A percentile compares a stretch with the other conserved stretches of the same genome.
Evolutionary conservation across 805 yeast genomes (phyloP).

Genomic region (Scheffersomyces ergatensis): DNA sequence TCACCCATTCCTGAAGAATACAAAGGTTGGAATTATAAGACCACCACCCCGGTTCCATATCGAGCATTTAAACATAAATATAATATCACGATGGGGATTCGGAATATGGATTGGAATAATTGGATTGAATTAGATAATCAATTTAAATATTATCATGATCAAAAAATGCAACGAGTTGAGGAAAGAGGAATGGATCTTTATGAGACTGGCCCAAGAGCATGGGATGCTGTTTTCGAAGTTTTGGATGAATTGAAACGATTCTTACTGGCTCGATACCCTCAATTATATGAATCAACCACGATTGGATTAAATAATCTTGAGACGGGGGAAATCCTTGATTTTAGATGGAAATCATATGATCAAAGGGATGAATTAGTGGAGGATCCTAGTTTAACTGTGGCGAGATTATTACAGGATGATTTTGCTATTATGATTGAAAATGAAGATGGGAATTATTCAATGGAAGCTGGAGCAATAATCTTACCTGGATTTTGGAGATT

Average conservation of each 20-base stretch:
- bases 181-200: constrained; percentile 46
- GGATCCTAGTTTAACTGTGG: constrained; percentile 61
- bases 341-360: constrained; percentile 28
- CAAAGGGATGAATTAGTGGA: constrained; percentile 17
- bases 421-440: constrained; percentile 65
- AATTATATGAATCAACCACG: constrained; percentile 43
- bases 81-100: constrained; percentile 66
- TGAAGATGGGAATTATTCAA: constrained; percentile 52
- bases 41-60: constrained; percentile 58
- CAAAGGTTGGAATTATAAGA: constrained; percentile 46
- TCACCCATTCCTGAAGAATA: constrained; percentile 51
- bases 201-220: constrained; percentile 51
- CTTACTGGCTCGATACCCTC: constrained; percentile 59
- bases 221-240: constrained; percentile 54
- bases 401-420: constrained; percentile 63
- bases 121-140: constrained; percentile 73
- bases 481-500: constrained; percentile 73
- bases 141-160: constrained; percentile 54
- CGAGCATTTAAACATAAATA: constrained; percentile 67
- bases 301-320: constrained; percentile 49
- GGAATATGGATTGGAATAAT: constrained; percentile 56
- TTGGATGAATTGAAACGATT: constrained; percentile 51
- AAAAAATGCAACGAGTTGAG: constrained; percentile 48
- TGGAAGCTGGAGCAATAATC: constrained; percentile 61
- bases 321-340: constrained; percentile 51